phyloP scores from a whole-genome alignment of 2,329 filamentous ascomycete genomes.

The Fusarium tuaranense region DNA sequence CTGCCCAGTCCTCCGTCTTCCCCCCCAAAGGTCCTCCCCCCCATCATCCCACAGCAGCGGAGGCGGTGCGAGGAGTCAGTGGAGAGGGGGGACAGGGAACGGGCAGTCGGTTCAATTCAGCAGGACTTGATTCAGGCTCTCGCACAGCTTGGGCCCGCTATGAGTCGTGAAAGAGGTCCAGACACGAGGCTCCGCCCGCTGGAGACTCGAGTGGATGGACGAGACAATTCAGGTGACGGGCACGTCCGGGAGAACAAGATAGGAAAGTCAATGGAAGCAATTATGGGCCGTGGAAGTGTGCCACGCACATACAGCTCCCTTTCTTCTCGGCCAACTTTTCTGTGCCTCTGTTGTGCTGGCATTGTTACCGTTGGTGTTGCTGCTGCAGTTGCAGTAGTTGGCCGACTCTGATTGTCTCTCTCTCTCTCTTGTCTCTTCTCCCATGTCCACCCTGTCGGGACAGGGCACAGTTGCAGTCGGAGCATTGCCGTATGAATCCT shows the following conservation, averaged over 20 bases:
- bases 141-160: background rate
- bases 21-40: background rate
- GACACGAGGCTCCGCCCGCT: background rate
- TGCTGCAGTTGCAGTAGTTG: background rate
- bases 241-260: background rate
- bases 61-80: conserved; percentile 13
- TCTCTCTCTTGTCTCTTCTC: background rate
- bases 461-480: background rate
- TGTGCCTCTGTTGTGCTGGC: background rate
- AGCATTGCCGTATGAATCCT: background rate
- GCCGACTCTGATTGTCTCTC: background rate
- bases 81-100: conserved; percentile 8
- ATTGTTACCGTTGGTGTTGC: background rate
- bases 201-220: background rate
- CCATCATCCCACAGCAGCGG: conserved; percentile 32
- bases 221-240: background rate
- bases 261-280: background rate
- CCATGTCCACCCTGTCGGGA: background rate
- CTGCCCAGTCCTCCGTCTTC: background rate
- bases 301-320: background rate
- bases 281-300: conserved; percentile 1
- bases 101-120: conserved; percentile 16
- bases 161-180: conserved; percentile 1
- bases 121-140: conserved; percentile 22
- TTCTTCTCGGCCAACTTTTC: background rate